Base-by-base conservation (phyloP, 345 rosid species). In the Rhodamnia rubescens region DNA sequence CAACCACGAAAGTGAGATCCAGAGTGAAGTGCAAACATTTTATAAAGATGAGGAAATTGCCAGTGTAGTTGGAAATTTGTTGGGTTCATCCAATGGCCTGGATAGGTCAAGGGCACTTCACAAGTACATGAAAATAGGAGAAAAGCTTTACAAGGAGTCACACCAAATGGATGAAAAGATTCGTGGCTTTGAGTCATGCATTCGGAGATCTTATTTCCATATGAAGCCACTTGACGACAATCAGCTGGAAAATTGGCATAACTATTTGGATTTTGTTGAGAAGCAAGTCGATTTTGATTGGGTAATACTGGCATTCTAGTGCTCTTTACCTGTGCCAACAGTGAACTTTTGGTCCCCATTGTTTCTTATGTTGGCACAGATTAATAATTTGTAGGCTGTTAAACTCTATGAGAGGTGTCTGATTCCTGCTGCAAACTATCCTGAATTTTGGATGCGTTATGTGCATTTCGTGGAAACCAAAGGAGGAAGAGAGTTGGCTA, bases 371-470 rank as follows among this genome's bases (percentile, higher is more conserved):
- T 64, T 81, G 47, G 54, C 75, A 53, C 59, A 78, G 56, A 81
- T 49, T 83, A 83, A 27, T 24, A 57, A 80, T 87, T 50, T 85
- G 83, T 89, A 96, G 98, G 95, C 92, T 87, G 93, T 94, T 87
- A 94, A 94, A 89, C 96, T 96, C 83, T 95, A 93, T 53, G 98
- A 94, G 93, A 92, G 97, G 88, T 96, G 99, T 92, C 90, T 96
- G 88, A 91, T 96, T 88, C 96, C 99, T 80, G 96, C 98, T 80
- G 97, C 98, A 81, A 91, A 90, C 92, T 94, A 92, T 87, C 90
- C 95, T 50, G 98, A 94, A 89, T 93, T 95, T 84, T 96, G 99
- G 99, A 92, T 96, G 88, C 98, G 98, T 53, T 96, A 95, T 86
- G 97, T 92, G 91, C 95, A 94, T 78, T 95, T 91, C 88, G 86